Conservation (phyloP, 768 basidiomycete genomes). For the Saitozyma sp. region DNA sequence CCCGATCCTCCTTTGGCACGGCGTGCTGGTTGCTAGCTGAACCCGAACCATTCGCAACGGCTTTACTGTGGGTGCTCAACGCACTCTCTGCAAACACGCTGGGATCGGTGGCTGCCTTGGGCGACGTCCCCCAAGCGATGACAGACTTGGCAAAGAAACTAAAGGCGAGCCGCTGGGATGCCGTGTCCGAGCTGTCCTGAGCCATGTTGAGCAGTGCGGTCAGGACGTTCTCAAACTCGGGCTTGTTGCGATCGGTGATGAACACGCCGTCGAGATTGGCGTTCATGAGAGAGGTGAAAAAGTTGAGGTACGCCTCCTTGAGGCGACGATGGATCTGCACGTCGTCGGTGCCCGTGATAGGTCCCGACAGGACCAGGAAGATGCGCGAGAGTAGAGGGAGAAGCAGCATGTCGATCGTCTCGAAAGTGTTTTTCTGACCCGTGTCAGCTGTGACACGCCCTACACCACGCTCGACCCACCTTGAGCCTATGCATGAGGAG, state of each 20-base stretch:
- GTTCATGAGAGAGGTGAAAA: slow-evolving; percentile 77
- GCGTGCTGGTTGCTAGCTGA: slow-evolving; percentile 52
- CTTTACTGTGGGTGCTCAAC: slow-evolving; percentile 54
- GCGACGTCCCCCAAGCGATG: slow-evolving; percentile 52
- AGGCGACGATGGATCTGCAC: slow-evolving; percentile 73
- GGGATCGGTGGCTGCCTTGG: slow-evolving; percentile 33
- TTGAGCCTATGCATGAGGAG: slow-evolving; percentile 87
- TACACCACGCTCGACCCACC: slow-evolving; percentile 55
- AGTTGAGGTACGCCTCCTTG: slow-evolving; percentile 80
- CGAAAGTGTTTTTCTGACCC: slow-evolving; percentile 73
- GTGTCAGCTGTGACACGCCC: background rate
- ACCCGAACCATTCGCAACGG: slow-evolving; percentile 33
- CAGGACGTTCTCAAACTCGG: slow-evolving; percentile 67
- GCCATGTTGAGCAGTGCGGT: slow-evolving; percentile 71
- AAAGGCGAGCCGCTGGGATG: slow-evolving; percentile 75
- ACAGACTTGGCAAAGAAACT: slow-evolving; percentile 62
- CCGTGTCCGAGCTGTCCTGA: slow-evolving; percentile 72
- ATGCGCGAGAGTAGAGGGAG: slow-evolving; percentile 83
- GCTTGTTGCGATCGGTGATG: slow-evolving; percentile 78
- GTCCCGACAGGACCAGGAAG: slow-evolving; percentile 72
- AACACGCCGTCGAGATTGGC: slow-evolving; percentile 81
- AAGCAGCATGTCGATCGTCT: slow-evolving; percentile 85
- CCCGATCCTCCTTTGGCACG: slow-evolving; percentile 47
- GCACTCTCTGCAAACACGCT: slow-evolving; percentile 45
- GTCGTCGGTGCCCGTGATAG: slow-evolving; percentile 83